phyloP scores from a whole-genome alignment of 176 grass and related monocot genomes.

The Oryza australiensis region DNA sequence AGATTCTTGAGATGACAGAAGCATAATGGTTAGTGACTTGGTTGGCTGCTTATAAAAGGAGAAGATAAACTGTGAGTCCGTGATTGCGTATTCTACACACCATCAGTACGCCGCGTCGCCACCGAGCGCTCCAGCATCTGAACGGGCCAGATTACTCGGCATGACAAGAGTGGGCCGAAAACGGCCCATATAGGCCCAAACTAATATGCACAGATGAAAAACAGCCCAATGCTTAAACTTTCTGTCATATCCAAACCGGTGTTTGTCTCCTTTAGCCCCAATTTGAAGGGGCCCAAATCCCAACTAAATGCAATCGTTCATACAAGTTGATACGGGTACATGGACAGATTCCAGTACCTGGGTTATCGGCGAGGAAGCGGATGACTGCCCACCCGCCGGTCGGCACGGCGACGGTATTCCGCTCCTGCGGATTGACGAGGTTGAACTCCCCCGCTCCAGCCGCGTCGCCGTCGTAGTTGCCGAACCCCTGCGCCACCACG shows the following conservation, averaged over 20 bases:
- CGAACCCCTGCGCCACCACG: constrained; percentile 62
- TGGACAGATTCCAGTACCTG: constrained; percentile 37
- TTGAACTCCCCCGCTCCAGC: constrained; percentile 30
- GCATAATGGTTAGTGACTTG: neutral
- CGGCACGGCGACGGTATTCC: constrained; percentile 69
- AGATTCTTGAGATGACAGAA: neutral
- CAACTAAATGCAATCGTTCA: too few species aligned
- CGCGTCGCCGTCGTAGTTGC: constrained; percentile 44
- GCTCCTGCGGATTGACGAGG: constrained; percentile 59
- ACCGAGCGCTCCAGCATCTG: neutral
- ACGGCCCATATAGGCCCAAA: neutral
- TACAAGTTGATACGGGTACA: too few species aligned
- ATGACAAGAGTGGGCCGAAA: neutral
- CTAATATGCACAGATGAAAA: neutral
- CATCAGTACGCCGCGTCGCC: neutral
- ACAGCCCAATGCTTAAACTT: neutral
- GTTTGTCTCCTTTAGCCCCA: too few species aligned
- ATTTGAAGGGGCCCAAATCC: neutral
- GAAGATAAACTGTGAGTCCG: neutral
- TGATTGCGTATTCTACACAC: neutral
- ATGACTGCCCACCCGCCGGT: constrained; percentile 66
- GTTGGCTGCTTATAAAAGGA: neutral
- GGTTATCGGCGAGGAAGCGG: constrained; percentile 68
- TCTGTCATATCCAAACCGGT: too few species aligned
- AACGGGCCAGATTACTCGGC: neutral